Evolutionary conservation across 108 stramenopile species (phyloP), one percentile per base, ranked within the genome.

Genomic region (Cyclotella choctawhatcheeana): DNA sequence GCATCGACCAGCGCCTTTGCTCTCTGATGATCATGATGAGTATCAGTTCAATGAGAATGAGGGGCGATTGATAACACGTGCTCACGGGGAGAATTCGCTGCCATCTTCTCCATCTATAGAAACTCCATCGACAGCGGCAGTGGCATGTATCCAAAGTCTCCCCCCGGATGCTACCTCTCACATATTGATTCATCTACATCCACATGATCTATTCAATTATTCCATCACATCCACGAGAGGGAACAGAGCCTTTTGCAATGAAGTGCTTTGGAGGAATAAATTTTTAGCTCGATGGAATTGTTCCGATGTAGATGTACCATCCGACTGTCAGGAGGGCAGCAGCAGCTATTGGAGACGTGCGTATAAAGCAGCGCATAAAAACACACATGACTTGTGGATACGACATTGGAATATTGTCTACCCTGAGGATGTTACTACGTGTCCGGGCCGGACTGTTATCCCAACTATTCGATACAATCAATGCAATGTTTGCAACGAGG

Each of bases 341-440:
- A 44, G 44, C 51, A 31, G 29, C 33, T 58, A 86, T 51, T 90
- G 85, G 82, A 86, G 58, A 30, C 59, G 30, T 14, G 77, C 79
- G 26, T 90, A 86, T 54, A 75, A 72, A 18, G 58, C 79, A 51
- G 86, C 89, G 20, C 76, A 86, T 52, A 25, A 17, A 43, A 87
- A 90, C 74, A 66, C 78, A 0, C 85, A 90, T 58, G 87, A 87
- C 72, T 62, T 90, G 30, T 90, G 89, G 89, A 35, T 90, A 32
- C 79, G 69, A n/a, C 89, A 90, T 78, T 86, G 84, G 84, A 90
- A 90, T 66, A 82, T 80, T 58, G 77, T 81, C 44, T 67, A 71
- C 54, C 86, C 89, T 0, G 64, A 65, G 6, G 89, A 90, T 77
- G 73, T 81, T 30, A 61, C 85, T 21, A 74, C 54, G 34, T 74